These are phyloP conservation scores for Starmerella apis DNA, from an alignment of 805 yeast genomes.

Conservation along the genomic window DNA sequence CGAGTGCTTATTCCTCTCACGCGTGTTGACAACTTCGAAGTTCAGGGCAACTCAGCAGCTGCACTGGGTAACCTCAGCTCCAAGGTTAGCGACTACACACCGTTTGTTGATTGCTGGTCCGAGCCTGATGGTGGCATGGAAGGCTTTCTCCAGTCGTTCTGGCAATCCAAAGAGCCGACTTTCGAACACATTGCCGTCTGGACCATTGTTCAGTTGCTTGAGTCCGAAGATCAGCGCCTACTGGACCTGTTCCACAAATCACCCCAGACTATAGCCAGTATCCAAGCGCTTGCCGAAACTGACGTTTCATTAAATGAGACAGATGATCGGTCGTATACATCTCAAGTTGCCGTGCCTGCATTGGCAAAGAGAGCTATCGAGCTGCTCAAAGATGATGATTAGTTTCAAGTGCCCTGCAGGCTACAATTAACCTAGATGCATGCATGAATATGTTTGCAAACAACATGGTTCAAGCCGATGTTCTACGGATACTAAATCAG, in stretches of 20 bases:
- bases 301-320: constrained; percentile 20
- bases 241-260: constrained; percentile 29
- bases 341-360: constrained; percentile 33
- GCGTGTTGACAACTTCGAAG: constrained; percentile 77
- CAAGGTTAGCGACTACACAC: constrained; percentile 71
- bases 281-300: constrained; percentile 30
- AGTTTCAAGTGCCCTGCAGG: too few relatives aligned
- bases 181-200: constrained; percentile 97
- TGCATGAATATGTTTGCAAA: too few relatives aligned
- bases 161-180: constrained; percentile 76
- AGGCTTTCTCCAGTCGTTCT: constrained; percentile 70
- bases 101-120: constrained; percentile 68
- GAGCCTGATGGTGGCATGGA: constrained; percentile 74
- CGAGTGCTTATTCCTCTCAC: constrained; percentile 89
- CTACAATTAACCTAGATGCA: too few relatives aligned
- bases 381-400: constrained; percentile 15
- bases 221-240: constrained; percentile 63
- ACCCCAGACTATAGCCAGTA: constrained; percentile 30
- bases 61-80: constrained; percentile 94
- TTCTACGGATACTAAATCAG: too few relatives aligned
- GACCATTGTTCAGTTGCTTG: constrained; percentile 89
- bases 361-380: constrained; percentile 29
- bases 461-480: too few relatives aligned
- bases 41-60: constrained; percentile 97
- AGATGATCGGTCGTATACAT: constrained; percentile 27